A percentile compares a stretch with the other conserved stretches of the same genome.
phyloP scores from a whole-genome alignment of 2,329 filamentous ascomycete genomes.

The Pseudonectria buxi region DNA sequence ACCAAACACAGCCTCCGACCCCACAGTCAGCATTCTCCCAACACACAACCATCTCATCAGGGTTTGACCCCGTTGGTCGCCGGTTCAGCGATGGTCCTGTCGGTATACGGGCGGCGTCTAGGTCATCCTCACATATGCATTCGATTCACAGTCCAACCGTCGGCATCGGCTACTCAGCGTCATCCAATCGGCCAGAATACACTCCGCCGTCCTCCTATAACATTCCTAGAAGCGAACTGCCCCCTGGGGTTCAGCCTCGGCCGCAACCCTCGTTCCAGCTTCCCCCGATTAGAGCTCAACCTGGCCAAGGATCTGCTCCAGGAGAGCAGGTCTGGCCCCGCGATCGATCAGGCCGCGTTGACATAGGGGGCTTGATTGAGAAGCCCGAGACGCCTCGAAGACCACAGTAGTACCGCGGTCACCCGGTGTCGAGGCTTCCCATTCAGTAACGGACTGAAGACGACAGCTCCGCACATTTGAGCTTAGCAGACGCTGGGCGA shows the following conservation, averaged over 20 bases:
- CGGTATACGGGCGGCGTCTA: conserved; percentile 15
- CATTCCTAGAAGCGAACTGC: conserved; percentile 46
- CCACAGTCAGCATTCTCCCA: conserved; percentile 33
- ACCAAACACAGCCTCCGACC: conserved; percentile 29
- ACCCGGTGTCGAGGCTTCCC: conserved; percentile 5
- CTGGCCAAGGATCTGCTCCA: conserved; percentile 19
- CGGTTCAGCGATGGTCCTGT: conserved; percentile 30
- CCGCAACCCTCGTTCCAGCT: conserved; percentile 36
- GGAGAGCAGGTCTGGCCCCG: conserved; percentile 29
- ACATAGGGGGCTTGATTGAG: conserved; percentile 57
- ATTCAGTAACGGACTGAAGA: conserved; percentile 5
- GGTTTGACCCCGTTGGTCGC: conserved; percentile 40
- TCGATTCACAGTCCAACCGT: conserved; percentile 24
- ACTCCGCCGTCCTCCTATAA: conserved; percentile 43
- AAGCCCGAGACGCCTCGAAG: conserved; percentile 38
- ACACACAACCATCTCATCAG: conserved; percentile 39
- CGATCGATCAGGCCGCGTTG: conserved; percentile 47
- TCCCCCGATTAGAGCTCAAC: conserved; percentile 40
- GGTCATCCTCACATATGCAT: conserved; percentile 24
- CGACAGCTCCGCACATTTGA: no score
- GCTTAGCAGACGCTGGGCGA: no score
- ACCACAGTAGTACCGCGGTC: conserved; percentile 16
- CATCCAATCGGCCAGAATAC: conserved; percentile 40
- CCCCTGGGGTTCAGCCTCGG: conserved; percentile 25
- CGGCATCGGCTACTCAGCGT: conserved; percentile 33